phyloP scores from a whole-genome alignment of 495 filamentous ascomycete species.

The Aspergillus taichungensis region DNA sequence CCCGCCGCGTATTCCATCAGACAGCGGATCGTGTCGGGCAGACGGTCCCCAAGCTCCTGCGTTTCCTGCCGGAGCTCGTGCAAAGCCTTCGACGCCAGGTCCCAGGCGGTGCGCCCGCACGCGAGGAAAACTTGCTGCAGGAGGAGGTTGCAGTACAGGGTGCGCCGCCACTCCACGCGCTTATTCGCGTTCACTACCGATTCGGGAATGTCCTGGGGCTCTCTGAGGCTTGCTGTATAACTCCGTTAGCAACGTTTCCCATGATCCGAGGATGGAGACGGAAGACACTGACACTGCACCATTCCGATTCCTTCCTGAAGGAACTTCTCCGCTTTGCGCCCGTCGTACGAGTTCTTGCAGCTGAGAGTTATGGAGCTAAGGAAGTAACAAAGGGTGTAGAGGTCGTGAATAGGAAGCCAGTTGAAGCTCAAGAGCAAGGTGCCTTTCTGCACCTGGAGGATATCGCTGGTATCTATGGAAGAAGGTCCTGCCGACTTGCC shows the following conservation, averaged over 20 bases:
- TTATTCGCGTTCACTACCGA: conserved; percentile 37
- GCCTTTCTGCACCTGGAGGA: conserved; percentile 37
- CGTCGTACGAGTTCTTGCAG: conserved; percentile 54
- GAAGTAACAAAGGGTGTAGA: conserved; percentile 62
- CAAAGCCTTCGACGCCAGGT: conserved; percentile 38
- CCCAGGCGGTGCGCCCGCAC: conserved; percentile 56
- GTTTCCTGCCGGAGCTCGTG: conserved; percentile 29
- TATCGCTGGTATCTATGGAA: conserved; percentile 36
- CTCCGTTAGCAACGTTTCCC: conserved; percentile 6
- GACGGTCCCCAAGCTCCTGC: conserved; percentile 23
- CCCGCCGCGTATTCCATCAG: conserved; percentile 62
- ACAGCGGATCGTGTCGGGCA: conserved; percentile 35
- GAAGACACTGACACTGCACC: conserved; percentile 38
- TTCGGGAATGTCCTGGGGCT: conserved; percentile 33
- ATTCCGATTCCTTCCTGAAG: conserved; percentile 56
- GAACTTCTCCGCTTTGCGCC: conserved; percentile 56
- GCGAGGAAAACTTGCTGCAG: conserved; percentile 53
- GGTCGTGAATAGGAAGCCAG: conserved; percentile 59
- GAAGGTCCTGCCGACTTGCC: conserved; percentile 39
- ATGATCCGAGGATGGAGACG: not conserved
- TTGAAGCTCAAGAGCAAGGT: conserved; percentile 45
- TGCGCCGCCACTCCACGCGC: conserved; percentile 44
- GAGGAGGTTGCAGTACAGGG: conserved; percentile 47
- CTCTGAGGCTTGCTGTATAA: conserved; percentile 28
- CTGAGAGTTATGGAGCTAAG: conserved; percentile 63